phyloP scores from a whole-genome alignment of 2,329 filamentous ascomycete species.

The Spiromastix sp. region DNA sequence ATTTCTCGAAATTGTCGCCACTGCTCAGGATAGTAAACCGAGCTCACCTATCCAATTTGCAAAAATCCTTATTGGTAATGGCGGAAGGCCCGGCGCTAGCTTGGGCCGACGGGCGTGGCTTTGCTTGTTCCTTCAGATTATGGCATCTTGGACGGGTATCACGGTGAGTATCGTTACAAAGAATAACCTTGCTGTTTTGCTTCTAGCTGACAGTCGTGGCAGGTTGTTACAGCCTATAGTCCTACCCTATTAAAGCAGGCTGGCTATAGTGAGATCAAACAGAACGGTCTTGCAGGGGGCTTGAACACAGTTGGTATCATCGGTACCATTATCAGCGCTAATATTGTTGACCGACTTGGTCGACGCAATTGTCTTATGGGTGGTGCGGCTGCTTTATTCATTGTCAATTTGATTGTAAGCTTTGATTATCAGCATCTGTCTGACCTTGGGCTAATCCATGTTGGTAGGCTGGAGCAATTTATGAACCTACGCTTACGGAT shows the following conservation, averaged over 20 bases:
- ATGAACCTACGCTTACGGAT: conserved; percentile 37
- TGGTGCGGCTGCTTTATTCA: conserved; percentile 53
- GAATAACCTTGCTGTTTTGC: conserved; percentile 6
- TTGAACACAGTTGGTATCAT: conserved; percentile 30
- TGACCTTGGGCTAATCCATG: too few species aligned
- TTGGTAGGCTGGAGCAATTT: too few species aligned
- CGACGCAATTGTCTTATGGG: conserved; percentile 60
- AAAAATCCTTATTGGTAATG: conserved; percentile 55
- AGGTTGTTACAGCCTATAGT: conserved; percentile 34
- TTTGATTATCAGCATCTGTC: conserved; percentile 40
- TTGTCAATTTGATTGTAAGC: conserved; percentile 58
- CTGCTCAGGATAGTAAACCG: conserved; percentile 51
- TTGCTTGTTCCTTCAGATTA: conserved; percentile 61
- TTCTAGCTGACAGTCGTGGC: conserved; percentile 24
- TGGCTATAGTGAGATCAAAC: conserved; percentile 51
- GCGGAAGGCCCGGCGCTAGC: conserved; percentile 55
- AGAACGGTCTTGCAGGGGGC: conserved; percentile 55
- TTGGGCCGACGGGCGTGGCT: conserved; percentile 58
- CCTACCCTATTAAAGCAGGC: conserved; percentile 56
- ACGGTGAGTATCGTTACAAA: conserved; percentile 54
- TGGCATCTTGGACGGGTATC: conserved; percentile 62
- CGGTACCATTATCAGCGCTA: conserved; percentile 57
- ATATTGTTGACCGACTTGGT: conserved; percentile 59
- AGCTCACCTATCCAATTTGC: conserved; percentile 46
- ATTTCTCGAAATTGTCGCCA: conserved; percentile 57